phyloP scores from a whole-genome alignment of 257 asterid genomes.

The Primulina eburnea region DNA sequence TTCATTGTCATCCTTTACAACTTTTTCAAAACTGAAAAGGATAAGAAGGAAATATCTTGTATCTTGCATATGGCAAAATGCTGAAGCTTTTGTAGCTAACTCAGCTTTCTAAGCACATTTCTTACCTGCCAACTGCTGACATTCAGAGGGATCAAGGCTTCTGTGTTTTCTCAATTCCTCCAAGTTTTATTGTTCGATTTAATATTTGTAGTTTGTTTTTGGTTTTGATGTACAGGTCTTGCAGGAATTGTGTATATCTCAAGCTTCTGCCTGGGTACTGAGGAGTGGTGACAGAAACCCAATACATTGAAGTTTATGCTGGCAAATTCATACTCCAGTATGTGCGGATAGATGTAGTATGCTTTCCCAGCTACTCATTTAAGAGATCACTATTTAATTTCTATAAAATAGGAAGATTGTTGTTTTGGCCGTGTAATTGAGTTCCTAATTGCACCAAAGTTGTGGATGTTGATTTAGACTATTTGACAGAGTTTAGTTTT shows the following conservation, averaged over 20 bases:
- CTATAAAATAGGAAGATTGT: neutral
- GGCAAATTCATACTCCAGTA: neutral
- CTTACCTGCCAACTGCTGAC: neutral
- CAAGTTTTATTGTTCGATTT: neutral
- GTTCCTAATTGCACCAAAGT: neutral
- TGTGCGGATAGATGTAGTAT: conserved; percentile 1
- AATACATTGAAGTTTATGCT: conserved; percentile 20
- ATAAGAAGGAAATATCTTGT: conserved; percentile 12
- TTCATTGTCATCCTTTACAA: neutral
- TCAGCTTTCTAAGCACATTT: neutral
- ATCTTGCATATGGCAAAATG: neutral
- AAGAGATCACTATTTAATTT: neutral
- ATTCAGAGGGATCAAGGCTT: neutral
- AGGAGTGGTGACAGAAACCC: conserved; percentile 51
- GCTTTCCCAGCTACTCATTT: neutral
- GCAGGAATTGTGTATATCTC: conserved; percentile 55
- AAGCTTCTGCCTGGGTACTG: conserved; percentile 65
- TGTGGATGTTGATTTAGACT: neutral
- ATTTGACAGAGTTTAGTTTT: neutral
- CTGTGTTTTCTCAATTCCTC: neutral
- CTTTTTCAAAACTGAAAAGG: neutral
- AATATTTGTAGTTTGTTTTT: neutral
- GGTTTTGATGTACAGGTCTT: conserved; percentile 53
- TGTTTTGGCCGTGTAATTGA: neutral
- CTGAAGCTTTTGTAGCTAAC: conserved; percentile 1